Evolutionary conservation across 345 rosid species (phyloP).

Genomic region (Salix caprea): DNA sequence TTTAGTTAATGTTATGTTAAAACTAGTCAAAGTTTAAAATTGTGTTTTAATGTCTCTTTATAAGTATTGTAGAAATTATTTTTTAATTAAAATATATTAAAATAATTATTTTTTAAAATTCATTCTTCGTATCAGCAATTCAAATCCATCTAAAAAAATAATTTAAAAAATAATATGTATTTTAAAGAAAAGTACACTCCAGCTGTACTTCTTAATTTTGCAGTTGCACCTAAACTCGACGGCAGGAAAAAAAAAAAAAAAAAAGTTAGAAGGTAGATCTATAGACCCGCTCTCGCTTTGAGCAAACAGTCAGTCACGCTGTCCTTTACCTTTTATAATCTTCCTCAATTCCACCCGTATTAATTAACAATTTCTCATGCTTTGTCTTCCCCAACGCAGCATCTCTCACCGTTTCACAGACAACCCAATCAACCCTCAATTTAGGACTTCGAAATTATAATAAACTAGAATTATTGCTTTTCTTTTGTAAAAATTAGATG

Average conservation of each 20-base stretch:
- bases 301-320: not conserved
- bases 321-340: not conserved
- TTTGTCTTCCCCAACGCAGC: not conserved
- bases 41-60: not conserved
- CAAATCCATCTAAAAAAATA: too few relatives aligned
- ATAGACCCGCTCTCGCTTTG: not conserved
- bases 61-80: not conserved
- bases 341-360: not conserved
- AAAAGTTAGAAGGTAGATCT: not conserved
- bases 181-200: too few relatives aligned
- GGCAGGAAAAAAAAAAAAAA: not conserved
- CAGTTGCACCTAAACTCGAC: not conserved
- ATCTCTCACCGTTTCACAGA: not conserved
- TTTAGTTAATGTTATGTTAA: not conserved
- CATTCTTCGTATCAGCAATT: too few relatives aligned
- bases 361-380: not conserved
- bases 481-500: not conserved
- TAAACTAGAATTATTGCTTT: not conserved
- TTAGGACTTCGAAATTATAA: constrained; percentile 3
- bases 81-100: too few relatives aligned
- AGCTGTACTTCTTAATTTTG: not conserved
- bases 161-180: too few relatives aligned
- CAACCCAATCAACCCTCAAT: not conserved
- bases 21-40: not conserved
- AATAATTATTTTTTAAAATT: too few relatives aligned